Evolutionary conservation across 257 asterid species (phyloP), one percentile per base, ranked within the genome.

Genomic region (Datura wrightii): DNA sequence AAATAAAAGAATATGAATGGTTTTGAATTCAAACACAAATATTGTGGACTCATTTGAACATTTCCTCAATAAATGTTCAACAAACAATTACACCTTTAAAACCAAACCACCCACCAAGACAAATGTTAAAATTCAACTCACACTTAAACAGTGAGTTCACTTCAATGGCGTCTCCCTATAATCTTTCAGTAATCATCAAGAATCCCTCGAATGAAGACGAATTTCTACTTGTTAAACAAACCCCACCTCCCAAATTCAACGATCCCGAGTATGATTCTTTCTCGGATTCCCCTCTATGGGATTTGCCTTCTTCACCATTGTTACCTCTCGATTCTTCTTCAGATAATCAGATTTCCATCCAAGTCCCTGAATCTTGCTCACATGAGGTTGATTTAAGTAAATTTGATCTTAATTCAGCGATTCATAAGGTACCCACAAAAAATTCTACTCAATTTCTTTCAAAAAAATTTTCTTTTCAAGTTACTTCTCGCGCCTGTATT

Each of bases 221-320:
- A 83, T 87, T 94, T 44, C 89, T 96, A 14, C 92, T 96, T 83
- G 65, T 87, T 6, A 92, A 90, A 89, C 95, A 93, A 89, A 88
- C 80, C 48, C 99, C 92, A 84, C 98, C 98, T 11, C 90, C 93
- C 7, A 89, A 90, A 87, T 93, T 96, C 92, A 84, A 90, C 84
- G 97, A 96, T 85, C 88, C 94, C 0, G 97, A 96, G 41, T 94
- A 96, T 82, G 97, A 93, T 89, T 90, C 93, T 48, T 91, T 89
- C 81, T 89, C 83, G 16, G 99, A 96, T 90, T 92, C 98, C 66
- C 91, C 89, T 72, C 94, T 96, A 36, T 96, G 98, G 99, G 99
- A 96, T 89, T 90, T 96, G 90, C 99, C 98, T 63, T 91, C 90
- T 63, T 84, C 89, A 1, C 88, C 87, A 60, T 89, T 96, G 76